These are phyloP conservation scores for Kernera saxatilis DNA, from an alignment of 345 rosid species.

Conservation along the genomic window DNA sequence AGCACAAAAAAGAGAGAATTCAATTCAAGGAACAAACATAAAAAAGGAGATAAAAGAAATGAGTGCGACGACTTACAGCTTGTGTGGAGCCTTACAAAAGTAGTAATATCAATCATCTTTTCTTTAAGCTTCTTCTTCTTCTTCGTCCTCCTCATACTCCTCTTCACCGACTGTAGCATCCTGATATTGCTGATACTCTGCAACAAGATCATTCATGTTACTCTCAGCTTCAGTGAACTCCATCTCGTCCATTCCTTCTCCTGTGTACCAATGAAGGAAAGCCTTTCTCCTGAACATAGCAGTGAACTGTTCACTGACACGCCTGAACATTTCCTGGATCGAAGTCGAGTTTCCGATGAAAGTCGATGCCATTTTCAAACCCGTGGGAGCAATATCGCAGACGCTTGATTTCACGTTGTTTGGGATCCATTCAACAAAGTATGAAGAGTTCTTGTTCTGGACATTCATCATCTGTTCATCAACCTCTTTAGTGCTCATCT, in stretches of 20 bases:
- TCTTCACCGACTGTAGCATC: constrained; percentile 35
- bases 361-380: constrained; percentile 28
- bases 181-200: constrained; percentile 35
- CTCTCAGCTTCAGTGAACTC: too few species aligned
- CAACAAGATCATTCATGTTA: constrained; percentile 34
- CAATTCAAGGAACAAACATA: constrained; percentile 19
- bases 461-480: constrained; percentile 35
- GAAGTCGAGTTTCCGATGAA: constrained; percentile 34
- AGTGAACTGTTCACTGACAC: too few species aligned
- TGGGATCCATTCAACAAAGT: constrained; percentile 35
- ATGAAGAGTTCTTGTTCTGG: constrained; percentile 32
- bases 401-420: constrained; percentile 35
- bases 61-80: constrained; percentile 2
- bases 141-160: constrained; percentile 26
- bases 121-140: constrained; percentile 27
- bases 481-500: constrained; percentile 34
- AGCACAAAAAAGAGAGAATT: constrained; percentile 20
- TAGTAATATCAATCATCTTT: not conserved
- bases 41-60: constrained; percentile 7
- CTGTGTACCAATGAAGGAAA: too few species aligned
- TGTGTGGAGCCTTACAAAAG: constrained; percentile 14
- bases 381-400: constrained; percentile 34
- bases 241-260: too few species aligned
- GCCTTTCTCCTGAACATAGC: too few species aligned
- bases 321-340: too few species aligned